Conservation (phyloP, 148 eudicot species). For the Agrostemma githago region DNA sequence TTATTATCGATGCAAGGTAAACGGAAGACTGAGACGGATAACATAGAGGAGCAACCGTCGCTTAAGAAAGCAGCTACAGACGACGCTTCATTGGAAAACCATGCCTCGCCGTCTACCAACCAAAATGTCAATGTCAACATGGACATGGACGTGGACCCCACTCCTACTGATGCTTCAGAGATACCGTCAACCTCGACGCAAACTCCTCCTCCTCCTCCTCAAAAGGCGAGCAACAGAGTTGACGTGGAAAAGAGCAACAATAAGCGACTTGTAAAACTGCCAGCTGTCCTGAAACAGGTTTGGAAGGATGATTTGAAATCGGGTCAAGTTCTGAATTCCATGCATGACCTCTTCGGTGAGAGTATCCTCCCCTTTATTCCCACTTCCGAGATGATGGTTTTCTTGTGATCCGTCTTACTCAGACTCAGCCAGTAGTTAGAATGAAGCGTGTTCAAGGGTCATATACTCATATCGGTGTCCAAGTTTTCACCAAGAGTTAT, state of each 20-base stretch:
- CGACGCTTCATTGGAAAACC: slow-evolving; percentile 31
- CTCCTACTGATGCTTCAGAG: slow-evolving; percentile 23
- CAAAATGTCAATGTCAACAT: background rate
- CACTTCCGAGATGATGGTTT: slow-evolving; percentile 48
- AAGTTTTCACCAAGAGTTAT: no score
- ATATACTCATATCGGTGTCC: no score
- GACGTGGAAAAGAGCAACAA: slow-evolving; percentile 17
- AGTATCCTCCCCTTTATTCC: slow-evolving; percentile 61
- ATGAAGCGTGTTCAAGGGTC: no score
- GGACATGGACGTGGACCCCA: slow-evolving; percentile 20
- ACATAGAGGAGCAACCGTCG: slow-evolving; percentile 42
- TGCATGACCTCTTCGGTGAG: slow-evolving; percentile 55
- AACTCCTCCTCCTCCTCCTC: background rate
- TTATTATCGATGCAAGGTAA: slow-evolving; percentile 38
- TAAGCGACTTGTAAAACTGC: slow-evolving; percentile 22
- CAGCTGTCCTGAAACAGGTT: slow-evolving; percentile 47
- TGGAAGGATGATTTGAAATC: slow-evolving; percentile 75
- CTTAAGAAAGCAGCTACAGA: slow-evolving; percentile 45
- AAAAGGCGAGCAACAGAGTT: slow-evolving; percentile 14
- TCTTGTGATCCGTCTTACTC: slow-evolving; percentile 31
- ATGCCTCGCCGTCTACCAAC: slow-evolving; percentile 28
- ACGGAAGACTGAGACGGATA: slow-evolving; percentile 44
- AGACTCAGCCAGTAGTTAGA: no score
- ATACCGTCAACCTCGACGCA: slow-evolving; percentile 29
- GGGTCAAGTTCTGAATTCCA: slow-evolving; percentile 46